These are phyloP conservation scores for Teratosphaeria pseudoeucalypti DNA, from an alignment of 2,329 filamentous ascomycete species.

Conservation along the genomic window DNA sequence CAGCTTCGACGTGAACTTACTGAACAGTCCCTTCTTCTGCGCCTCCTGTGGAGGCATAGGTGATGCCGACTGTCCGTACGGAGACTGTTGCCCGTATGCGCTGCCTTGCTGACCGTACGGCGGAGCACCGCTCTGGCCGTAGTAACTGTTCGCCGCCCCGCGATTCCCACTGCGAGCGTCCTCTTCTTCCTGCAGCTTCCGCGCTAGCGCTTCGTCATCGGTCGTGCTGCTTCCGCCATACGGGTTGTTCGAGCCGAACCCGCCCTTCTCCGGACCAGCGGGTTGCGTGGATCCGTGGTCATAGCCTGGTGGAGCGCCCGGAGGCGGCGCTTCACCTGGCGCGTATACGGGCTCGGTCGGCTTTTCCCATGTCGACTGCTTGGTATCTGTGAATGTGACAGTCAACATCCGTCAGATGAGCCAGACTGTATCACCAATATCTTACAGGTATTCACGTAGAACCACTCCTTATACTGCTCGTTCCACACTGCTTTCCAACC, in stretches of 20 bases:
- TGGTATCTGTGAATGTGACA: constrained; percentile 44
- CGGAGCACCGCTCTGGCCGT: constrained; percentile 22
- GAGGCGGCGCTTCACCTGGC: constrained; percentile 34
- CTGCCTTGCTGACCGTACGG: not conserved
- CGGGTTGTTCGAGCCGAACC: constrained; percentile 59
- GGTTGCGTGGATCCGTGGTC: constrained; percentile 34
- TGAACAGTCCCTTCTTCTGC: not conserved
- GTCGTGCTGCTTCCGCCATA: constrained; percentile 28
- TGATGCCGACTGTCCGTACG: constrained; percentile 9
- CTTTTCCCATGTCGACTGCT: constrained; percentile 82
- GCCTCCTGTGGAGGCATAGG: not conserved
- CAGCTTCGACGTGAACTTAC: not conserved
- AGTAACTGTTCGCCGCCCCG: constrained; percentile 40
- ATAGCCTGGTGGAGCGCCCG: constrained; percentile 61
- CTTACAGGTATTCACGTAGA: constrained; percentile 68
- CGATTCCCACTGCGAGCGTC: constrained; percentile 46
- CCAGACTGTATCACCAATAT: no score
- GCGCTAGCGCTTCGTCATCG: constrained; percentile 64
- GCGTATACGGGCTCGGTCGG: constrained; percentile 59
- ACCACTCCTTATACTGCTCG: constrained; percentile 83
- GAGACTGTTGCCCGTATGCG: constrained; percentile 14
- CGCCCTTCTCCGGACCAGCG: constrained; percentile 34
- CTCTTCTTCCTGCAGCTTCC: constrained; percentile 74
- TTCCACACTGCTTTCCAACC: constrained; percentile 81
- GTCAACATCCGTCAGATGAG: not conserved